Evolutionary conservation across 192 early-diverging fungal genomes (phyloP).

Genomic region (Geranomyces michiganensis): DNA sequence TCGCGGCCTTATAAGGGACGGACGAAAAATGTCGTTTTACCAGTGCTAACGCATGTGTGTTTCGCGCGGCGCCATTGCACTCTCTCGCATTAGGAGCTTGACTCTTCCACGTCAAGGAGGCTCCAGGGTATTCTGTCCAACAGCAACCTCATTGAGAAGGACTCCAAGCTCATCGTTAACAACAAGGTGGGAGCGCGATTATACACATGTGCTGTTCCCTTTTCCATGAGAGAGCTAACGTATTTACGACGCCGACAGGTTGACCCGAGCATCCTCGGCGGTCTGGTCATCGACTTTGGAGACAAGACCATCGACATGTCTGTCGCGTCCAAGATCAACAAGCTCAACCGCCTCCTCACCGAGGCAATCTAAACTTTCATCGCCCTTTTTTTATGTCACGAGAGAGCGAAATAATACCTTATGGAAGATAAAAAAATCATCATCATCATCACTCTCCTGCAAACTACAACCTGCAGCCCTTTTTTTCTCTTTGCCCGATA

Average conservation of each 20-base stretch:
- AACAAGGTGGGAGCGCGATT: conserved; percentile 71
- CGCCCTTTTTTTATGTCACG: neutral
- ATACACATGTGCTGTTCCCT: too few species aligned
- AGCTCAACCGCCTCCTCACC: conserved; percentile 91
- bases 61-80: too few species aligned
- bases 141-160: conserved; percentile 74
- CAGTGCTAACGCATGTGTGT: too few species aligned
- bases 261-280: conserved; percentile 91
- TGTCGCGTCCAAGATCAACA: conserved; percentile 89
- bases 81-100: conserved; percentile 54
- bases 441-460: too few species aligned
- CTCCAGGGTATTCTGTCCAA: conserved; percentile 80
- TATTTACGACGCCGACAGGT: conserved; percentile 51
- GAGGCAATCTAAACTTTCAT: conserved; percentile 47
- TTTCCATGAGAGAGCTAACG: neutral
- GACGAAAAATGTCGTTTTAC: too few species aligned
- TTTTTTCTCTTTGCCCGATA: too few species aligned
- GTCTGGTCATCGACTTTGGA: conserved; percentile 95
- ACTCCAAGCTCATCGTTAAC: conserved; percentile 80
- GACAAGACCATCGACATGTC: conserved; percentile 99
- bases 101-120: conserved; percentile 67
- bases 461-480: too few species aligned
- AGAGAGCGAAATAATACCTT: conserved; percentile 4
- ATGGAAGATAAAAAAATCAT: neutral
- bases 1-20: too few species aligned